Conservation (phyloP, 352 stramenopile species). For the Globisporangium apiculatum region DNA sequence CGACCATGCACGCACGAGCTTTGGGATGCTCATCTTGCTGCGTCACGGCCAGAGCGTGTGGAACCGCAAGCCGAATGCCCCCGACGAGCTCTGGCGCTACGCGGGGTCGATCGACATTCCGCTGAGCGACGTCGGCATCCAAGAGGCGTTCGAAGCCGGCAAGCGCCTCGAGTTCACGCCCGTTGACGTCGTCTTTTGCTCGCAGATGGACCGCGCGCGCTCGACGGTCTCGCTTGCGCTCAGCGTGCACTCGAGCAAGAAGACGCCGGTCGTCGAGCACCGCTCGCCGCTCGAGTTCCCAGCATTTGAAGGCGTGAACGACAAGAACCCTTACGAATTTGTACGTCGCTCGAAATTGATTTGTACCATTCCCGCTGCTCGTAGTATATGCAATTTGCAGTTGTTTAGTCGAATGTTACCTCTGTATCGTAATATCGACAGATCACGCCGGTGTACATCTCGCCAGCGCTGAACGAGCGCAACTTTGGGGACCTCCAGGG, state of each 20-base stretch:
- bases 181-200: constrained; percentile 82
- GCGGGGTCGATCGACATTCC: constrained; percentile 80
- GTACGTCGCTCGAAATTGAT: constrained; percentile 22
- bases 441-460: constrained; percentile 78
- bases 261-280: constrained; percentile 75
- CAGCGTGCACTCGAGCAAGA: constrained; percentile 75
- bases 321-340: constrained; percentile 73
- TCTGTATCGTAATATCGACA: constrained; percentile 15
- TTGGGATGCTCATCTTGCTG: constrained; percentile 72
- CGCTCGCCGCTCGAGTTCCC: constrained; percentile 62
- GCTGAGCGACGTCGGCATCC: constrained; percentile 74
- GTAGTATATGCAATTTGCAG: no score
- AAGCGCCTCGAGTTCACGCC: constrained; percentile 69
- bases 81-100: constrained; percentile 75
- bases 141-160: constrained; percentile 74
- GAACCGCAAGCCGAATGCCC: constrained; percentile 74
- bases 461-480: constrained; percentile 69
- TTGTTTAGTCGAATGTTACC: neutral
- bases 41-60: constrained; percentile 83
- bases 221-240: constrained; percentile 72
- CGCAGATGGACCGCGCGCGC: constrained; percentile 76
- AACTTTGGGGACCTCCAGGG: constrained; percentile 82
- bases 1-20: constrained; percentile 38
- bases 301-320: constrained; percentile 62
- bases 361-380: no score